Conservation (phyloP, 768 basidiomycete genomes). For the Termitomyces sp. region DNA sequence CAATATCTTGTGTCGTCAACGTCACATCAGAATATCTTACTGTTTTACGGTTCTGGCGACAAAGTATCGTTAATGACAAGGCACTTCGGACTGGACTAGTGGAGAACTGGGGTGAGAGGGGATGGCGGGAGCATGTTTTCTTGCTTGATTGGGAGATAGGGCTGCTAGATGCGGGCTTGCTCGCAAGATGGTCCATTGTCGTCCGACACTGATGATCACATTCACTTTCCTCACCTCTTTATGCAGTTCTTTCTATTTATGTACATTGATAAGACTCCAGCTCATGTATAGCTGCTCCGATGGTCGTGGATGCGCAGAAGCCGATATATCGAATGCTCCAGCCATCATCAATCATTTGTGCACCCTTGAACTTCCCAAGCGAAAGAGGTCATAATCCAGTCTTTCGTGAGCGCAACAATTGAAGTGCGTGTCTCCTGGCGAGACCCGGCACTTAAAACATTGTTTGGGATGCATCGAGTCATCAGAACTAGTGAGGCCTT, state of each 20-base stretch:
- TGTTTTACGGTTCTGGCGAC: slow-evolving; percentile 18
- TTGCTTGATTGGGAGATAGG: slow-evolving; percentile 48
- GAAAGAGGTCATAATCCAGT: background rate
- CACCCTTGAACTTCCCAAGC: background rate
- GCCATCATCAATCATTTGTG: background rate
- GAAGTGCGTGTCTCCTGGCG: too few relatives aligned
- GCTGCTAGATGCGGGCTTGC: slow-evolving; percentile 36
- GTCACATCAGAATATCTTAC: slow-evolving; percentile 31
- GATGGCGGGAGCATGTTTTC: slow-evolving; percentile 45
- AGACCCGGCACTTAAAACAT: background rate
- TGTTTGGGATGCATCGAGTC: too few relatives aligned
- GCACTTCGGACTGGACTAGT: slow-evolving; percentile 24
- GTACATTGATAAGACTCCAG: background rate
- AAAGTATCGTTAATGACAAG: slow-evolving; percentile 22
- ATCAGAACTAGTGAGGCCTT: background rate
- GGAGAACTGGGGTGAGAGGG: slow-evolving; percentile 23
- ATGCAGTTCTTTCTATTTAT: background rate
- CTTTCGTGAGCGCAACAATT: background rate
- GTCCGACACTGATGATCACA: slow-evolving; percentile 18
- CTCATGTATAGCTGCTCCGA: too few relatives aligned
- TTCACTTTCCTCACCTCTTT: background rate
- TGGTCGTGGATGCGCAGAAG: background rate
- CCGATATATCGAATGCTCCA: background rate
- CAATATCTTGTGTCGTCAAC: slow-evolving; percentile 32
- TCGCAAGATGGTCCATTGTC: slow-evolving; percentile 44